Base-by-base conservation (phyloP, 305 asterid genomes). In the Fraxinus angustifolia region DNA sequence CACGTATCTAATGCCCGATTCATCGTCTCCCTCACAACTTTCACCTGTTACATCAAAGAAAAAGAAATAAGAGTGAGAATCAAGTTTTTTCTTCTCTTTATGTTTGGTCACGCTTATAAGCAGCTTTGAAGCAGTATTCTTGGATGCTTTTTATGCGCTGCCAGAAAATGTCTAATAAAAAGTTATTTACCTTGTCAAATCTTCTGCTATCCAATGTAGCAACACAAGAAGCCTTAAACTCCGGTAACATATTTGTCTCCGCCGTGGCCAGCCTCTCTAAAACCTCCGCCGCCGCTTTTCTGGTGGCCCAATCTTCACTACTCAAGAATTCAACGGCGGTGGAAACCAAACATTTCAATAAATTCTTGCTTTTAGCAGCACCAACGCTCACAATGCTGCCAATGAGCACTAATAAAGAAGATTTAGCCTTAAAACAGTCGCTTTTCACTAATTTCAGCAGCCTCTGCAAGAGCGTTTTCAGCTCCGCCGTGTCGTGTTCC, bases 221-320 rank as follows among this genome's bases (percentile, higher is more conserved):
- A 34, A 94, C 79, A 60, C 92, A 93, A 14, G 83, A 60, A 6
- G 78, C 76, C 85, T 88, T 92, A 3, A 88, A 87, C 73, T 84
- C 95, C 36, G 86, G 83, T 45, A 90, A 80, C 75, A 86, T 82
- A 77, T 72, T 84, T 31, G 76, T 79, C 82, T 90, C 97, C 76
- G 88, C 86, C 83, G 76, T 87, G 19, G 89, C 89, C 73, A 86
- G 65, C 79, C 86, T 88, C 87, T 85, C 94, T 74, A 94, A 56
- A 16, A 91, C 88, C 88, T 93, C 97, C 36, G 97, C 96, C 3
- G 98, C 97, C 3, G 94, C 91, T 83, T 92, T 94, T 68, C 98
- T 86, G 80, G 91, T 92, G 35, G 92, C 89, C 98, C 98, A 94
- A 83, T 92, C 98, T 3, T 88, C 95, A 67, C 88, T 90, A 79